phyloP scores from a whole-genome alignment of 2,329 filamentous ascomycete species.

The Teratosphaeria epicoccoides region DNA sequence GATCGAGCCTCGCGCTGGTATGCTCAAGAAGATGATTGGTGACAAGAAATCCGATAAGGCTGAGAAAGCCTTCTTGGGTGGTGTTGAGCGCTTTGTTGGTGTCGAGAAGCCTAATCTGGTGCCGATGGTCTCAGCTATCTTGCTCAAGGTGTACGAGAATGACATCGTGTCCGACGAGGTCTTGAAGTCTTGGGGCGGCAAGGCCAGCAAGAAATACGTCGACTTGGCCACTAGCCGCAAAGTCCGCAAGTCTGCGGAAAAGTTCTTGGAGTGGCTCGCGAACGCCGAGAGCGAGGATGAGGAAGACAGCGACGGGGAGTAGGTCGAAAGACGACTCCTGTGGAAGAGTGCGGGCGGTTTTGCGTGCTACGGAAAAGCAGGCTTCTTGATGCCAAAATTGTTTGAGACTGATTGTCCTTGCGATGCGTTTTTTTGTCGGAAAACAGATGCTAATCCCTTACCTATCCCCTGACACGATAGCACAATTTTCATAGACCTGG shows the following conservation, averaged over 20 bases:
- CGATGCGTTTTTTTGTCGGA: not conserved
- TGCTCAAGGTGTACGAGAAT: conserved; percentile 81
- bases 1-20: conserved; percentile 68
- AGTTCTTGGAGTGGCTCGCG: conserved; percentile 66
- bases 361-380: not conserved
- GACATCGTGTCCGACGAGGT: conserved; percentile 84
- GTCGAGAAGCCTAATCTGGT: conserved; percentile 73
- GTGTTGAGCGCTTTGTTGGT: conserved; percentile 84
- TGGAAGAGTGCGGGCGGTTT: not conserved
- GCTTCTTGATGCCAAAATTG: not conserved
- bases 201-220: conserved; percentile 97
- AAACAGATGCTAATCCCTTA: not conserved
- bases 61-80: conserved; percentile 89
- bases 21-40: conserved; percentile 69
- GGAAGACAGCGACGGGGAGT: conserved; percentile 14
- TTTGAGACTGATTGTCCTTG: not conserved
- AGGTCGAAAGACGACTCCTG: conserved; percentile 1
- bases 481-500: not conserved
- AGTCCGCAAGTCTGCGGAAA: conserved; percentile 87
- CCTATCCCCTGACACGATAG: not conserved
- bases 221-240: conserved; percentile 83
- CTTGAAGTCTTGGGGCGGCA: conserved; percentile 80
- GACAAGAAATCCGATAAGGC: conserved; percentile 84
- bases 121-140: conserved; percentile 68
- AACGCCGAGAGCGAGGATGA: conserved; percentile 21